Percentiles rank a stretch among this genome's conserved stretches.
Evolutionary conservation across 257 asterid genomes (phyloP).

Genomic region (Paraleonurus japonicus): DNA sequence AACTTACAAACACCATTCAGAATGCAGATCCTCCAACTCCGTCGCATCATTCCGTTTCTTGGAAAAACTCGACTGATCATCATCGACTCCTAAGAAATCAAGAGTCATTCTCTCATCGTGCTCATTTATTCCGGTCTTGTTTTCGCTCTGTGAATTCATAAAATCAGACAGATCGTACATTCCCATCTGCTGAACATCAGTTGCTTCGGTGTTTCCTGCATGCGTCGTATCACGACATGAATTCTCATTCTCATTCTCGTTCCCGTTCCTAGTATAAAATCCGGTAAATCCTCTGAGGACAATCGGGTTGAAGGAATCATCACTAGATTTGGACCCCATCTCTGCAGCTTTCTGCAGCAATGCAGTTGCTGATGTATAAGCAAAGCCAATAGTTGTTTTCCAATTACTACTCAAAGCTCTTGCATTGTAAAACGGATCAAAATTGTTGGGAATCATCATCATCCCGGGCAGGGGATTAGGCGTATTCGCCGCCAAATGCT

Average conservation of each 20-base stretch:
- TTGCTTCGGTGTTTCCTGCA: background rate
- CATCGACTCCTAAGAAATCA: slow-evolving; percentile 30
- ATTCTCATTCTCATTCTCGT: background rate
- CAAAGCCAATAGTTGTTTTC: background rate
- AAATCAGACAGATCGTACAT: background rate
- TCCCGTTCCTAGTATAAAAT: background rate
- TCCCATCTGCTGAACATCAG: background rate
- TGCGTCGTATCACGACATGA: background rate
- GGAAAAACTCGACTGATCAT: background rate
- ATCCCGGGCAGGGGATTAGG: background rate
- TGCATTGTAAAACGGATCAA: slow-evolving; percentile 23
- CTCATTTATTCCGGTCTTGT: background rate
- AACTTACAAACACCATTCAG: slow-evolving; percentile 11
- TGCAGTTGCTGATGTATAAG: slow-evolving; percentile 27
- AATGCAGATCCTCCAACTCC: slow-evolving; percentile 17
- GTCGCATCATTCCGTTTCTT: background rate
- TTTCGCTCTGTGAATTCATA: slow-evolving; percentile 12
- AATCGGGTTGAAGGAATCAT: slow-evolving; percentile 14
- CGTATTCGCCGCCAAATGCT: no score
- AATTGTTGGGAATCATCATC: slow-evolving; percentile 14
- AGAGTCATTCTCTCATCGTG: slow-evolving; percentile 27
- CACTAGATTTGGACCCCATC: slow-evolving; percentile 30
- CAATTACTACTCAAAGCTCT: slow-evolving; percentile 1
- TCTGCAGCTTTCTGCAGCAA: slow-evolving; percentile 34
- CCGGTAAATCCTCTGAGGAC: slow-evolving; percentile 28